Evolutionary conservation across 2,329 filamentous ascomycete genomes (phyloP), one percentile per base, ranked within the genome.

Genomic region (Neocatenulostroma microsporum): DNA sequence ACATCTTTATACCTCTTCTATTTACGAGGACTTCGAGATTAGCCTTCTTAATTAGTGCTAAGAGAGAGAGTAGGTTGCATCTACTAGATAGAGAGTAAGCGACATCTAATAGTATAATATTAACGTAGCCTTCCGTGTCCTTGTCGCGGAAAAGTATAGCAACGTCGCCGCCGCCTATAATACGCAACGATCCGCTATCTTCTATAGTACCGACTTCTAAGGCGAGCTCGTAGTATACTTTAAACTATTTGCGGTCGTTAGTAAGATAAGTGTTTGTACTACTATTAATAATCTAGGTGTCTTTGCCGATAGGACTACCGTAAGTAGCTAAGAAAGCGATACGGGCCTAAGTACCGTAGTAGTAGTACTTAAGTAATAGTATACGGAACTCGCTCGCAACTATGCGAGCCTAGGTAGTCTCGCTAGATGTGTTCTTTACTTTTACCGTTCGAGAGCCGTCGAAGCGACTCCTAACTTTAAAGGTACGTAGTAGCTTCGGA

Each of bases 41-140:
- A 29, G 26, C 26, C 13, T 29, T 29, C 12, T 29, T n/a, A 8
- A 29, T 29, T n/a, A 29, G 26, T 29, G 26, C 26, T 29, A 29
- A 29, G 8, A 29, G 26, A 13, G 26, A 29, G 8, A 29, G 13
- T 8, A 29, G 26, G 13, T 29, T 29, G 26, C 13, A 29, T 8
- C 26, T 11, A 14, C 26, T 29, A 7, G 7, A n/a, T 10, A 14
- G 26, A 7, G 26, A 8, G 13, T 29, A 13, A 6, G 26, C 13
- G 6, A 29, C 26, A 14, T 29, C 26, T 9, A 14, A 29, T 11
- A 29, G 26, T 13, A 14, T 29, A 29, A 29, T 11, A 29, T 29
- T 29, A 8, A 13, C 26, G 26, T 29, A n/a, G n/a, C n/a, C n/a
- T n/a, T n/a, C n/a, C n/a, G n/a, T n/a, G n/a, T n/a, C n/a, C n/a